Conservation (phyloP, 2,329 filamentous ascomycete genomes). For the Lecanosticta acicola region DNA sequence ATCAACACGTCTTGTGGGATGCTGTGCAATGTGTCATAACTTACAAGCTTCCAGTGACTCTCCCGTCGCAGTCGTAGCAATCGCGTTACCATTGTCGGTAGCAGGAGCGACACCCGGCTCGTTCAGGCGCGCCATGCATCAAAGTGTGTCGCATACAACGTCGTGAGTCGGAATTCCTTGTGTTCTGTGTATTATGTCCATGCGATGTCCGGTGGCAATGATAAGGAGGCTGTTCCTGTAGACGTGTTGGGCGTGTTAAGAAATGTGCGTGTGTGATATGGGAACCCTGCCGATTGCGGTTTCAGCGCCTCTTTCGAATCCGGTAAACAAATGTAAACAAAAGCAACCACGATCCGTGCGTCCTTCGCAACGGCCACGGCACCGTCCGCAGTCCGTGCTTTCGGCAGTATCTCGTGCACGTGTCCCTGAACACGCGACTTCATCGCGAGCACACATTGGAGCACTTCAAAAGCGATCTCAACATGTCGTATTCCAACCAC, state of each 20-base stretch:
- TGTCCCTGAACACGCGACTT: background rate
- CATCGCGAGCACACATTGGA: background rate
- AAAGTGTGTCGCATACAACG: slow-evolving; percentile 1
- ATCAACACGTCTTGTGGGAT: background rate
- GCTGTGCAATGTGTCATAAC: slow-evolving; percentile 32
- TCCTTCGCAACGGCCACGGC: too few species aligned
- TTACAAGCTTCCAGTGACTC: slow-evolving; percentile 67
- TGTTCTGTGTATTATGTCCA: background rate
- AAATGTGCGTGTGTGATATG: background rate
- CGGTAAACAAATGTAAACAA: background rate
- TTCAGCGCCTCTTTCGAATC: background rate
- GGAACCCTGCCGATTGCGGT: background rate
- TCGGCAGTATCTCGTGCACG: too few species aligned
- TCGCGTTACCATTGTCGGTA: slow-evolving; percentile 12
- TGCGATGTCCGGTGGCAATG: background rate
- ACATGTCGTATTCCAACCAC: slow-evolving; percentile 38
- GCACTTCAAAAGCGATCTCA: background rate
- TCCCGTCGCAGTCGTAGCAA: slow-evolving; percentile 25
- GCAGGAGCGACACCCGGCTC: slow-evolving; percentile 57
- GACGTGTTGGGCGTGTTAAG: background rate
- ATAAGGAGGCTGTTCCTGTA: background rate
- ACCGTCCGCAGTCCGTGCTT: too few species aligned
- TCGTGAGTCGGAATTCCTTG: slow-evolving; percentile 1
- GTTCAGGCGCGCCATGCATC: slow-evolving; percentile 71
- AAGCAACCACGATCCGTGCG: too few species aligned